Conservation (phyloP, 106 monocot genomes). For the Iris macrosiphon region DNA sequence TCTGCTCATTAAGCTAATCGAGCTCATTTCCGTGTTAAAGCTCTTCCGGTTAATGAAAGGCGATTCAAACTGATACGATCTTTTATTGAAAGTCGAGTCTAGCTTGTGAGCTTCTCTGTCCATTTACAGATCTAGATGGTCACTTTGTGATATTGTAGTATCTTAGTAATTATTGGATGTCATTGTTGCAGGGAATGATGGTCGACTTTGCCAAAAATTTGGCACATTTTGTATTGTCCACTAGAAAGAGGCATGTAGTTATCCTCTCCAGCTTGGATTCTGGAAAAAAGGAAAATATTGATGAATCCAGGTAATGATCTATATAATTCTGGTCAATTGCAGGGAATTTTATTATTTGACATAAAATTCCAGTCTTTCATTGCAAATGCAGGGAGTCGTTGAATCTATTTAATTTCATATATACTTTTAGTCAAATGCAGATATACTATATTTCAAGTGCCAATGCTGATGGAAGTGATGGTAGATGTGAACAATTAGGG, state of each 20-base stretch:
- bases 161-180: no score
- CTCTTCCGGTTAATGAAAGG: no score
- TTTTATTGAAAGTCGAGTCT: no score
- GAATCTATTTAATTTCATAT: no score
- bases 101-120: no score
- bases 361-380: no score
- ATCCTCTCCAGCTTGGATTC: slow-evolving; percentile 94
- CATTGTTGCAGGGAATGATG: slow-evolving; percentile 75
- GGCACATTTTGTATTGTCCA: slow-evolving; percentile 42
- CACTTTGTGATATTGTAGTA: background rate
- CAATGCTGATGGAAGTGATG: slow-evolving; percentile 49
- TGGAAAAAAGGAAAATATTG: slow-evolving; percentile 63
- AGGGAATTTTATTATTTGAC: background rate
- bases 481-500: slow-evolving; percentile 59
- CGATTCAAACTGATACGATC: no score
- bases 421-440: slow-evolving; percentile 61
- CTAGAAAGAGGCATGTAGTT: slow-evolving; percentile 75
- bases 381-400: no score
- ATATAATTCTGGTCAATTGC: background rate
- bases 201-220: slow-evolving; percentile 80
- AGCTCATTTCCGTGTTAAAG: no score
- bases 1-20: no score
- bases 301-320: slow-evolving; percentile 51
- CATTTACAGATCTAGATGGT: background rate
- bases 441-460: slow-evolving; percentile 78